Base-by-base conservation (phyloP, 2,329 filamentous ascomycete species). In the Coniella lustricola region DNA sequence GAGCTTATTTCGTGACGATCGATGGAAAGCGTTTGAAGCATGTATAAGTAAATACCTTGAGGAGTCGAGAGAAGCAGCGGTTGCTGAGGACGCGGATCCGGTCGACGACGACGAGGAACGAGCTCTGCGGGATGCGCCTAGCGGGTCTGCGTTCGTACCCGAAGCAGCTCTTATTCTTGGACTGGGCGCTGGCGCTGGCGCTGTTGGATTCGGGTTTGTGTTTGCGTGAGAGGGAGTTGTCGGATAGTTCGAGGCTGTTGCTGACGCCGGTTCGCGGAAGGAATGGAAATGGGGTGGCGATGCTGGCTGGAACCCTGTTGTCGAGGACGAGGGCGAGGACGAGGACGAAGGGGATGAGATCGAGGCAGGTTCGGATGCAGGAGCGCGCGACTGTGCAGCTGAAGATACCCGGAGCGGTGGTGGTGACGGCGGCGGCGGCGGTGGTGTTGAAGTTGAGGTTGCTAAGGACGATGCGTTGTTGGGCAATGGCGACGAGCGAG, bases 361-460 rank as follows among this genome's bases (percentile, higher is more conserved):
- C 73, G 68, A 71, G 69, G 44, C 40, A 29, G 10, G 5, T 5
- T 29, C 40, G 32, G 32, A 25, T 42, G 31, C 25, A 42, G 22
- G 35, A 46, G 44, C 22, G 35, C 32, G 34, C 17, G 43, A 33
- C 34, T 45, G 44, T 5, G 33, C 13, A 14, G 7, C 10, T 29
- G 25, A 29, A 5, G 25, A 29, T 5, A 29, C 10, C 10, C 5
- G 25, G 25, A 29, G 25, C 5, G 25, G 25, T 29, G 25, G 25
- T 29, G 25, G 10, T 29, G 10, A 13, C 33, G 16, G 13, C 38
- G 14, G 37, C 12, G 37, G 18, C 16, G 20, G 38, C 25, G 25
- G 25, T 29, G 25, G 10, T 10, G 25, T n/a, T n/a, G n/a, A n/a
- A 73, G 66, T 69, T 70, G 70, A 71, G 73, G 25, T 10, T 29